Evolutionary conservation across 345 rosid genomes (phyloP).

Genomic region (Eucalyptus decipiens): DNA sequence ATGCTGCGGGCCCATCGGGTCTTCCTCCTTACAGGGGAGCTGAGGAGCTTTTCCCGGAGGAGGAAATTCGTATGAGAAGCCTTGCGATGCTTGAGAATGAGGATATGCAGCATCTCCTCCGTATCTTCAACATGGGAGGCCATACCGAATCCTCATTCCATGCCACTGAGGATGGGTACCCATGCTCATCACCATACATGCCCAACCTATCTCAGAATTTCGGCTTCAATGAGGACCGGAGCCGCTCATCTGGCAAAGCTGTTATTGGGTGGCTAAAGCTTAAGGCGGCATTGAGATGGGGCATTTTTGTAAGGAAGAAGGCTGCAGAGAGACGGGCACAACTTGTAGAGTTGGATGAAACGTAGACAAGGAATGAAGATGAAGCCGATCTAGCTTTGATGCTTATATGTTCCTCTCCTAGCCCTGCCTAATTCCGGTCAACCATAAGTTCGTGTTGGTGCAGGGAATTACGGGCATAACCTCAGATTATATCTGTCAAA

Average conservation of each 20-base stretch:
- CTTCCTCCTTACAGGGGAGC: constrained; percentile 18
- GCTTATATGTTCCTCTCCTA: not conserved
- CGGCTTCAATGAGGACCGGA: constrained; percentile 32
- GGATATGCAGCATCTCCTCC: constrained; percentile 84
- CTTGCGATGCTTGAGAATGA: constrained; percentile 84
- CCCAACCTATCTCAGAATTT: constrained; percentile 27
- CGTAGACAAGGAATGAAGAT: not conserved
- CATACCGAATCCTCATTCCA: constrained; percentile 30
- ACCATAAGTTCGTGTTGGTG: not conserved
- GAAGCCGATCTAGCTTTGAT: not conserved
- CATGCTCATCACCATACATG: constrained; percentile 25
- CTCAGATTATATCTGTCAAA: not conserved
- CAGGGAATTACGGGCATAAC: not conserved
- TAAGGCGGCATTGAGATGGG: constrained; percentile 98
- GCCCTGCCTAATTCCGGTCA: not conserved
- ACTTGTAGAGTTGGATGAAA: constrained; percentile 65
- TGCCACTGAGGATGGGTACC: constrained; percentile 33
- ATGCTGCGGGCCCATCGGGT: constrained; percentile 24
- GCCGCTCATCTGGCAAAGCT: constrained; percentile 62
- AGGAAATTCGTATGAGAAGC: constrained; percentile 70
- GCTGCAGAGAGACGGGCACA: constrained; percentile 93
- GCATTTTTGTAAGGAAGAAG: constrained; percentile 74
- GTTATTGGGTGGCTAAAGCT: constrained; percentile 94
- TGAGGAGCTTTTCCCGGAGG: constrained; percentile 66
- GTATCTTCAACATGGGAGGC: constrained; percentile 59